Conservation (phyloP, 805 yeast species). For the Ogataea paradorogensis region DNA sequence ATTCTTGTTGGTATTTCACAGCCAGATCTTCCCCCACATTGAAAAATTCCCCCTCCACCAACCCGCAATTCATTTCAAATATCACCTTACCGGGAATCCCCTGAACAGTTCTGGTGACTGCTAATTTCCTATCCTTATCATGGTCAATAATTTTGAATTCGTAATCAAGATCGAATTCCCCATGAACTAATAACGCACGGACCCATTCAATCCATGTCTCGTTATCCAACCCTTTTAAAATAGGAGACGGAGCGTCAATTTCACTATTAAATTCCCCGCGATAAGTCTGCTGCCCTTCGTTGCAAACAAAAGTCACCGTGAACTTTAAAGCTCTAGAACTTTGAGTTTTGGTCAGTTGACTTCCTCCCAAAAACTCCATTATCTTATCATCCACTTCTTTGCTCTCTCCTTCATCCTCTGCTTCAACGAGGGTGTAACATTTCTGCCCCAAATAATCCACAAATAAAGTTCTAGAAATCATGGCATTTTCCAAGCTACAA, state of each 20-base stretch:
- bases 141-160: conserved; percentile 9
- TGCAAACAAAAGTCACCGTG: conserved; percentile 13
- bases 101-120: conserved; percentile 11
- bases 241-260: neutral
- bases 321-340: conserved; percentile 1
- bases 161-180: conserved; percentile 13
- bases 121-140: conserved; percentile 2
- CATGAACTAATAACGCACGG: conserved; percentile 5
- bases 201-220: conserved; percentile 15
- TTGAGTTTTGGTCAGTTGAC: neutral
- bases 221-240: conserved; percentile 5
- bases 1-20: conserved; percentile 13
- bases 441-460: conserved; percentile 7
- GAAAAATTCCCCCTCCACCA: conserved; percentile 9
- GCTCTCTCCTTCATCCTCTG: neutral
- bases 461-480: conserved; percentile 16
- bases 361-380: neutral
- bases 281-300: conserved; percentile 8
- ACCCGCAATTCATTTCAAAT: conserved; percentile 13
- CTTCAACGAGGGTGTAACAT: conserved; percentile 15
- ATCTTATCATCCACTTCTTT: neutral
- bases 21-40: conserved; percentile 14
- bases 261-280: conserved; percentile 5
- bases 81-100: conserved; percentile 16
- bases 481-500: neutral